Conservation (phyloP, 768 basidiomycete species). For the Boletus reticulatus region DNA sequence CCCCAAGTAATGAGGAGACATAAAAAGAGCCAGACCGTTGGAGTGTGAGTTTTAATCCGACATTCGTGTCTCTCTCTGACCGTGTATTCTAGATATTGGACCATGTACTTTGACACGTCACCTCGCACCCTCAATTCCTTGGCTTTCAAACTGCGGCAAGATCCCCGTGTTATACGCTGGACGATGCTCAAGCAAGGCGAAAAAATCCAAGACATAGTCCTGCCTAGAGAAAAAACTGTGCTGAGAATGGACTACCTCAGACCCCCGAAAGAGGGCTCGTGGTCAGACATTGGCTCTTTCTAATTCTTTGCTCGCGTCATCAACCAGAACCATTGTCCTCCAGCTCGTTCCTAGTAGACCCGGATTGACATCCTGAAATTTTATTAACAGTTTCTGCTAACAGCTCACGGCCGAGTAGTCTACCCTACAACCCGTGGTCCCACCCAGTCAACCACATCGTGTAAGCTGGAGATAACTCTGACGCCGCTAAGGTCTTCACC, state of each 20-base stretch:
- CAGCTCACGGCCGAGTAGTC: background rate
- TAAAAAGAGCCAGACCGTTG: slow-evolving; percentile 51
- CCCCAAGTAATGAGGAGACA: slow-evolving; percentile 74
- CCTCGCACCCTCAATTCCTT: slow-evolving; percentile 65
- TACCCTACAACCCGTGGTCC: slow-evolving; percentile 12
- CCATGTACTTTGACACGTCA: slow-evolving; percentile 85
- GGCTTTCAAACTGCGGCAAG: slow-evolving; percentile 66
- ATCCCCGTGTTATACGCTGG: slow-evolving; percentile 83
- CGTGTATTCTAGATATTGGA: slow-evolving; percentile 68
- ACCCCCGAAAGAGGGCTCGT: slow-evolving; percentile 19
- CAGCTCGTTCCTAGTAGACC: no score
- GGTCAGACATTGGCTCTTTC: slow-evolving; percentile 24
- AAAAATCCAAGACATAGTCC: slow-evolving; percentile 65
- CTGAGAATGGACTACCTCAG: slow-evolving; percentile 28
- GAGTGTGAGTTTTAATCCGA: slow-evolving; percentile 64
- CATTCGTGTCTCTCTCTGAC: slow-evolving; percentile 2
- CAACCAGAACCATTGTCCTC: background rate
- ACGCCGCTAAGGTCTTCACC: slow-evolving; percentile 42
- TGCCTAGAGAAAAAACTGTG: slow-evolving; percentile 45
- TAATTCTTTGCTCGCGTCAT: background rate
- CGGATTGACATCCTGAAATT: no score
- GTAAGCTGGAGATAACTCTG: slow-evolving; percentile 36
- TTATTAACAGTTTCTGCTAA: background rate
- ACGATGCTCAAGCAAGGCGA: slow-evolving; percentile 78
- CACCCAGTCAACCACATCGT: slow-evolving; percentile 39